Percentiles rank a stretch among this genome's conserved stretches.
phyloP scores from a whole-genome alignment of 2,329 filamentous ascomycete genomes.

The Penicillium sp. region DNA sequence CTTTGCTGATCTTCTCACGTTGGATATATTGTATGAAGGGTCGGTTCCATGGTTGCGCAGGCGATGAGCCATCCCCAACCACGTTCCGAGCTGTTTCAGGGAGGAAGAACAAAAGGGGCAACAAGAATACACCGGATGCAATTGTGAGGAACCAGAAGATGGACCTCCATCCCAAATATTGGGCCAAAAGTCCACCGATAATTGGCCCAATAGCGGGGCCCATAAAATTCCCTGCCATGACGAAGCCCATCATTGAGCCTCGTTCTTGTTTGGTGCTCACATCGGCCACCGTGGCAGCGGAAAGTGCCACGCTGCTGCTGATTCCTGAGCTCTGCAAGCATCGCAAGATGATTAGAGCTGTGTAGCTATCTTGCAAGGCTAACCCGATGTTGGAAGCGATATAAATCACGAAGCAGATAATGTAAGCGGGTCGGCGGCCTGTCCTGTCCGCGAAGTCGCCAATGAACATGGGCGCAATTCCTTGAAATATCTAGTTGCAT shows the following conservation, averaged over 20 bases:
- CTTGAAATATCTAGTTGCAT: slow-evolving; percentile 47
- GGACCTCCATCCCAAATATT: slow-evolving; percentile 51
- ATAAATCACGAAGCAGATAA: slow-evolving; percentile 45
- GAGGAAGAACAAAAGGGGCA: slow-evolving; percentile 23
- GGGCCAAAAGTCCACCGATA: slow-evolving; percentile 51
- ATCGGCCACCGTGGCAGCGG: slow-evolving; percentile 40
- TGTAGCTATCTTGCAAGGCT: slow-evolving; percentile 38
- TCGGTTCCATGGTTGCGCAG: slow-evolving; percentile 17
- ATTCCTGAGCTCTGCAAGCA: slow-evolving; percentile 45
- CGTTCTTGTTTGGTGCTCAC: slow-evolving; percentile 39
- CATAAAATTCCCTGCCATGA: slow-evolving; percentile 26
- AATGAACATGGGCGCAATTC: slow-evolving; percentile 49
- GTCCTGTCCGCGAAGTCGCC: slow-evolving; percentile 48
- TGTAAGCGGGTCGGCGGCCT: slow-evolving; percentile 49
- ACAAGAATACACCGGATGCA: slow-evolving; percentile 34
- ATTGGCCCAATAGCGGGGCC: slow-evolving; percentile 52
- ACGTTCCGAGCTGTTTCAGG: slow-evolving; percentile 35
- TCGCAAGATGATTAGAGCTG: slow-evolving; percentile 38
- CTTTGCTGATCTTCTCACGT: not conserved
- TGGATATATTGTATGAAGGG: slow-evolving; percentile 8
- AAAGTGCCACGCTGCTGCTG: slow-evolving; percentile 40
- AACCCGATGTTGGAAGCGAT: slow-evolving; percentile 44
- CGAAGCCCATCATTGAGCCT: slow-evolving; percentile 41
- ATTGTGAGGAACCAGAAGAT: slow-evolving; percentile 59
- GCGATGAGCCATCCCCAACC: slow-evolving; percentile 26